Base-by-base conservation (phyloP, 768 basidiomycete species). In the Mycena belliarum region DNA sequence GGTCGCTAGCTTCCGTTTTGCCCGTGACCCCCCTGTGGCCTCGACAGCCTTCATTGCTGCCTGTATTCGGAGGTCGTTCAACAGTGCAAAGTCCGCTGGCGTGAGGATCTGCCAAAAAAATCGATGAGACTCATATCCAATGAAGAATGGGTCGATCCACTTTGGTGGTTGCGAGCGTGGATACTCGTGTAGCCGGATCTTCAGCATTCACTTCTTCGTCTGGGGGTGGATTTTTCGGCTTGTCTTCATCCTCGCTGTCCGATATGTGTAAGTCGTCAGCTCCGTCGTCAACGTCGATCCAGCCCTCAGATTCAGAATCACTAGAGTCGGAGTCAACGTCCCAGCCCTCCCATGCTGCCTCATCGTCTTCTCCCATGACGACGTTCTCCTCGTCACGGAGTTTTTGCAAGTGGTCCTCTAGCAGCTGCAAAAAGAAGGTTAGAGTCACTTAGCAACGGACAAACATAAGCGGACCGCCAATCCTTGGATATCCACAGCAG, bases 61-160 rank as follows among this genome's bases (percentile, higher is more conserved):
- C 73, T 93, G 81, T 48, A 93, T 80, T 2, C 89, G 87, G 20
- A 98, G 85, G 64, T 97, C 93, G 67, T 92, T 91, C 50, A 98
- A 79, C 49, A 97, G 72, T 0, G 91, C 91, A 69, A 98, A 99
- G 72, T 99, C 97, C 28, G 95, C 95, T 0, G 97, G 97, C 0
- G 97, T 98, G 41, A 98, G 83, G 66, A 99, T 98, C 94, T 97
- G 63, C 23, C 33, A 14, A 40, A 23, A 37, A 32, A 12, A 8
- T 9, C 7, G 18, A 38, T 14, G 23, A n/a, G 40, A 4, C n/a
- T n/a, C n/a, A n/a, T n/a, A n/a, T n/a, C n/a, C n/a, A n/a, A n/a
- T n/a, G n/a, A 52, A 46, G 26, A 32, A 35, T 41, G 48, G 37
- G 28, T 5, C 8, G 35, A 51, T 55, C 65, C 54, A 89, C 93